Evolutionary conservation across 805 yeast genomes (phyloP).

Genomic region (Ogataea naganishii): DNA sequence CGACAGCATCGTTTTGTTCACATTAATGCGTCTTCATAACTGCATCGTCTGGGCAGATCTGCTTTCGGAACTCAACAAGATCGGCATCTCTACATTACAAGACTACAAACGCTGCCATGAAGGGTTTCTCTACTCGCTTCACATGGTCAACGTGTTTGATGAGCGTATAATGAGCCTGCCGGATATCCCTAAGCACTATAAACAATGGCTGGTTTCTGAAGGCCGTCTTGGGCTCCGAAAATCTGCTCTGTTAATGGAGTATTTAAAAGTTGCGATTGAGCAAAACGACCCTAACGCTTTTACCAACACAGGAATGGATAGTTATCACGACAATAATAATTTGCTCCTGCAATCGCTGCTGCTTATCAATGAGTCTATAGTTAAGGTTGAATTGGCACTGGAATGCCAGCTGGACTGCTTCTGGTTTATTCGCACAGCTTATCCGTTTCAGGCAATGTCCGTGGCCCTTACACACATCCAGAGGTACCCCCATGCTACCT

Average conservation of each 20-base stretch:
- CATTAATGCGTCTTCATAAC: slow-evolving; percentile 10
- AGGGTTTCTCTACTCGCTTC: slow-evolving; percentile 4
- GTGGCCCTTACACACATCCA: slow-evolving; percentile 13
- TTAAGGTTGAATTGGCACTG: slow-evolving; percentile 11
- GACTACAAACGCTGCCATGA: slow-evolving; percentile 5
- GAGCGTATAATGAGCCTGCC: slow-evolving; percentile 3
- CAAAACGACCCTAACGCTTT: too few species aligned
- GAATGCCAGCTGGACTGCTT: slow-evolving; percentile 5
- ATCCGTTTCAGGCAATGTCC: slow-evolving; percentile 17
- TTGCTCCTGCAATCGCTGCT: slow-evolving; percentile 13
- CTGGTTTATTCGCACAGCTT: slow-evolving; percentile 14
- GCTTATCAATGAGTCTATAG: slow-evolving; percentile 14
- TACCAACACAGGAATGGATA: too few species aligned
- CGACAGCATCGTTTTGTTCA: slow-evolving; percentile 7
- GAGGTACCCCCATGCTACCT: slow-evolving; percentile 4
- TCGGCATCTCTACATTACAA: slow-evolving; percentile 4
- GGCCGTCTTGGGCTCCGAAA: slow-evolving; percentile 12
- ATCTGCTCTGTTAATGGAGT: slow-evolving; percentile 10
- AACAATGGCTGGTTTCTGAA: slow-evolving; percentile 11
- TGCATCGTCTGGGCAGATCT: slow-evolving; percentile 9
- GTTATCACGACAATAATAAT: slow-evolving; percentile 6
- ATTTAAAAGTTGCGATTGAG: slow-evolving; percentile 7
- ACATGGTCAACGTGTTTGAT: slow-evolving; percentile 6
- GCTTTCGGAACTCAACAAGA: slow-evolving; percentile 12
- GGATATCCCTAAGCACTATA: slow-evolving; percentile 2